Evolutionary conservation across 2,329 filamentous ascomycete species (phyloP).

Genomic region (Apiospora arundinis): DNA sequence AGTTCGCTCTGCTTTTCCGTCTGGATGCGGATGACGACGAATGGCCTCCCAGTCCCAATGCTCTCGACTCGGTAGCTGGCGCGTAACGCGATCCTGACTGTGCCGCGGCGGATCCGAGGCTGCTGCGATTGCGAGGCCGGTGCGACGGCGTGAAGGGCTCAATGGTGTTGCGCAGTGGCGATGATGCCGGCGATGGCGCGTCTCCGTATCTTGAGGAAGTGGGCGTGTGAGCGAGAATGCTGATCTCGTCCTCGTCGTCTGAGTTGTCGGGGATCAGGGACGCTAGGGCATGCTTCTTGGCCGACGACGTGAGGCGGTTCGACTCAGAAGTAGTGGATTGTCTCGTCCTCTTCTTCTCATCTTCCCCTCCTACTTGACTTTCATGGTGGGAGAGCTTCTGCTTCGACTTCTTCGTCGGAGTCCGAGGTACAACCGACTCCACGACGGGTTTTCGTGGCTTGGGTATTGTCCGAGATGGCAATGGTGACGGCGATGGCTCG

Average conservation of each 20-base stretch:
- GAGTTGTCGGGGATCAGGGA: slow-evolving; percentile 23
- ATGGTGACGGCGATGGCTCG: not conserved
- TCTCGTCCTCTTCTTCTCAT: not conserved
- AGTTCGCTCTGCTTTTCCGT: not conserved
- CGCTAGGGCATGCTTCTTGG: slow-evolving; percentile 20
- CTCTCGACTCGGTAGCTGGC: not conserved
- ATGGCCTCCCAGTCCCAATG: not conserved
- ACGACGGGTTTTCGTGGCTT: not conserved
- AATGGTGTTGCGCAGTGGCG: not conserved
- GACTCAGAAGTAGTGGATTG: not conserved
- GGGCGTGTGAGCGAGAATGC: slow-evolving; percentile 7
- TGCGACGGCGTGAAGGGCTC: not conserved
- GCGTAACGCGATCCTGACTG: not conserved
- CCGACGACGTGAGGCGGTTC: slow-evolving; percentile 6
- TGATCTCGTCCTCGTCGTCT: slow-evolving; percentile 25
- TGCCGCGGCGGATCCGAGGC: not conserved
- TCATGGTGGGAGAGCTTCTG: not conserved
- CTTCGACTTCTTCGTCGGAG: slow-evolving; percentile 9
- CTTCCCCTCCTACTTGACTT: not conserved
- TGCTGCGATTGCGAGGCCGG: not conserved
- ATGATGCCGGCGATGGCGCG: not conserved
- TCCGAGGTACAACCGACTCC: not conserved
- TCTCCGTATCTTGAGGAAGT: slow-evolving; percentile 2
- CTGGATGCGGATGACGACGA: not conserved
- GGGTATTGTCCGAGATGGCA: not conserved